Conservation (phyloP, 352 stramenopile genomes). For the Plasmopara viticola region DNA sequence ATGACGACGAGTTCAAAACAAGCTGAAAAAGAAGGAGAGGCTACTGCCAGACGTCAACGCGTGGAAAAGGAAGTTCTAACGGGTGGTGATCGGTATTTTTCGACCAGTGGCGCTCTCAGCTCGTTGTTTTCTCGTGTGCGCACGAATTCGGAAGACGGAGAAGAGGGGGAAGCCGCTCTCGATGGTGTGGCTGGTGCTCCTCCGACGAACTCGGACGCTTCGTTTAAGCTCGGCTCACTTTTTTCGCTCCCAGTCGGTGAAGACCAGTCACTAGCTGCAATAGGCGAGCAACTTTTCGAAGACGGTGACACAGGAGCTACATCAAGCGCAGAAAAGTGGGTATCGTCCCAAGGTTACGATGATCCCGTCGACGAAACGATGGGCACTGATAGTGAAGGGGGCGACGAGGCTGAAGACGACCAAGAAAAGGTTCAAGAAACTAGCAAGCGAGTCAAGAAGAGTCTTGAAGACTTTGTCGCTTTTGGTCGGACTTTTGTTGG, state of each 20-base stretch:
- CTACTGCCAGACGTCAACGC: conserved; percentile 4
- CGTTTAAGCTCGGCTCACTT: conserved; percentile 70
- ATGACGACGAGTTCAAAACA: conserved; percentile 21
- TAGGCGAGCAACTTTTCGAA: conserved; percentile 51
- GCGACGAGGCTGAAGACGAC: conserved; percentile 23
- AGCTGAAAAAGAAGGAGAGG: conserved; percentile 18
- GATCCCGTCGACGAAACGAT: conserved; percentile 26
- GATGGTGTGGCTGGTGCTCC: conserved; percentile 52
- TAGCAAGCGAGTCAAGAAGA: conserved; percentile 36
- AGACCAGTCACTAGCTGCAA: conserved; percentile 33
- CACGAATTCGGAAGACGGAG: conserved; percentile 78
- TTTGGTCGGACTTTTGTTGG: conserved; percentile 51
- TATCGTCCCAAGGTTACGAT: conserved; percentile 20
- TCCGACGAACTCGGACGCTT: conserved; percentile 5
- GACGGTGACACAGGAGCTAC: conserved; percentile 24
- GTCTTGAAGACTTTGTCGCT: conserved; percentile 53
- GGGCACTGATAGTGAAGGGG: conserved; percentile 35
- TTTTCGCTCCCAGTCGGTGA: conserved; percentile 57
- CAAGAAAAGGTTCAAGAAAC: conserved; percentile 10
- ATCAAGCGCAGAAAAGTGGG: conserved; percentile 12
- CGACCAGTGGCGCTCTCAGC: conserved; percentile 46
- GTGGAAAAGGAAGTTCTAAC: conserved; percentile 46
- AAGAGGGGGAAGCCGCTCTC: conserved; percentile 63
- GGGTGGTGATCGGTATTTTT: conserved; percentile 69
- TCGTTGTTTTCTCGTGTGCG: conserved; percentile 70